Base-by-base conservation (phyloP, 2,329 filamentous ascomycete genomes). In the Curvularia hawaiiensis region DNA sequence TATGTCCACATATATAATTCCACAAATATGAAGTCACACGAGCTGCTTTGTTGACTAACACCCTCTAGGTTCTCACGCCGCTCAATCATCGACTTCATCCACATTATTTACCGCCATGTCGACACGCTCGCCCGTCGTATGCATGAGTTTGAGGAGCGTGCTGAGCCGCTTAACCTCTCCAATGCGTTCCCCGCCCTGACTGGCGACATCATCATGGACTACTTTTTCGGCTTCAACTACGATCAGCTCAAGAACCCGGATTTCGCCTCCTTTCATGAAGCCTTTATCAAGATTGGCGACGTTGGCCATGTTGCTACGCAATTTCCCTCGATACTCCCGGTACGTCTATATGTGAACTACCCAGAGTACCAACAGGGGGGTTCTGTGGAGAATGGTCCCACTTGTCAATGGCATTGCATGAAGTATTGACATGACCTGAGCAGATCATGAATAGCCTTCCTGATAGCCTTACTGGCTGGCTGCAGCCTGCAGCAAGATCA, bases 131-230 rank as follows among this genome's bases (percentile, higher is more conserved):
- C 65, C 5, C 38, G 51, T 14, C 69, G 71, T 30, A 70, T 72
- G 61, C 66, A 67, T 47, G 71, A 71, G 47, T 74, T 71, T 60
- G 69, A 71, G 50, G 58, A 55, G 8, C 57, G 66, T 41, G 70
- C 73, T 48, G 67, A 72, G 57, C 68, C 71, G 3, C 40, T 74
- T 46, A 74, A 72, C 48, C 54, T 75, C 28, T 64, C 61, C 12
- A 54, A 67, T 54, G 68, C 76, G 0, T 79, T 77, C 49, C 76
- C 73, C 22, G 78, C 78, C 20, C 70, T 78, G 45, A 78, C 78
- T 2, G 79, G 79, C 31, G 80, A 82, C 31, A 75, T 81, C 44
- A 79, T 82, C 60, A 79, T 78, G 58, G 72, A 79, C 51, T 81
- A 80, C 56, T 74, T 73, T 59, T 74, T 74, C 46, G 72, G 73